phyloP scores from a whole-genome alignment of 2,329 filamentous ascomycete species.

The Onygenales sp. region DNA sequence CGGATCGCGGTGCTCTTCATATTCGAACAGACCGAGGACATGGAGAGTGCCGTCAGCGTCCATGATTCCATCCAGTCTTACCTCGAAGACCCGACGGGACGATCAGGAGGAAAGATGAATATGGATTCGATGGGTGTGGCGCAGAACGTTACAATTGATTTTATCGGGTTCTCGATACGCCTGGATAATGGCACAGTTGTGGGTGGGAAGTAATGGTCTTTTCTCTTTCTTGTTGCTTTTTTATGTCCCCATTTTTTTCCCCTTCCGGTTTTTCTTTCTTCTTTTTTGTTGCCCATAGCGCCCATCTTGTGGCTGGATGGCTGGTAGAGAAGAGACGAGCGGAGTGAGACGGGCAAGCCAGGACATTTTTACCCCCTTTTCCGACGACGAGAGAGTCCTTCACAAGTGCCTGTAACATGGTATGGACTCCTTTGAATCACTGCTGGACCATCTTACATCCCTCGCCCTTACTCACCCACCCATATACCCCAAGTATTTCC shows the following conservation, averaged over 20 bases:
- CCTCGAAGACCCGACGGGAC: constrained; percentile 4
- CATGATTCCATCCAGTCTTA: constrained; percentile 12
- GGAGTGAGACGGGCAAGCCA: background rate
- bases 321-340: background rate
- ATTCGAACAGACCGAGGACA: constrained; percentile 14
- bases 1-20: constrained; percentile 19
- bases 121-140: constrained; percentile 11
- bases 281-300: background rate
- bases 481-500: no score
- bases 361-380: no score
- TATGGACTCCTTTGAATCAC: background rate
- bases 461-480: background rate
- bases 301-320: background rate
- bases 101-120: background rate
- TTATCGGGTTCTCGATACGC: constrained; percentile 15
- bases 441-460: background rate
- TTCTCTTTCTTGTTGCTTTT: background rate
- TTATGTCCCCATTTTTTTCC: background rate
- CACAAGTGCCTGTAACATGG: background rate
- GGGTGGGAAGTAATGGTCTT: constrained; percentile 5
- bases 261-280: background rate
- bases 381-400: background rate
- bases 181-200: constrained; percentile 14
- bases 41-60: constrained; percentile 11
- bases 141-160: constrained; percentile 14